Evolutionary conservation across 2,329 filamentous ascomycete genomes (phyloP), one percentile per base, ranked within the genome.

Genomic region (Trichoderma sp.): DNA sequence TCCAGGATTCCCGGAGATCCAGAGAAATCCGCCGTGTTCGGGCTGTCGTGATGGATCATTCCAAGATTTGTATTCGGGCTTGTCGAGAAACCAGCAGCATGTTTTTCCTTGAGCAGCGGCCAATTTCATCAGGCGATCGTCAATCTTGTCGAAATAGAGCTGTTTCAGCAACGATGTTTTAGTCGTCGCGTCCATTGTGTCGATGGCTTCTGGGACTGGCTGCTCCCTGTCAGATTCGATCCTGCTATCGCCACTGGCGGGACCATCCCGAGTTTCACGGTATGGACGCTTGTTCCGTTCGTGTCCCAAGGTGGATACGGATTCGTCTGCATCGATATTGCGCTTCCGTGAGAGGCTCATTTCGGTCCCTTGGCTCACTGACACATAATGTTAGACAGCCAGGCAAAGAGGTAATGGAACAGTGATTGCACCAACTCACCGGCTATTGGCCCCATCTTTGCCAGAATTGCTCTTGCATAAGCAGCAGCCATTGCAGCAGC

Each of bases 11-110:
- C 61, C 51, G 21, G 48, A 26, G 1, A 63, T 30, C 51, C 61
- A 63, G 19, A 63, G 43, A 14, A 63, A 41, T 1, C 51, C 61
- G 7, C 43, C 26, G 19, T 63, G 51, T 5, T 67, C 10, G 0
- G 17, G 3, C 1, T 59, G 24, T 1, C 62, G 64, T 1, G 17
- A 17, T 5, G 17, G 7, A 19, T 69, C 12, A 1, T 66, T 14
- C 68, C 70, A 72, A 5, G 10, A 19, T 0, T 57, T 17, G 3
- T 71, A 72, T 0, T 67, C 15, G 0, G 21, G 26, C 2, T 66
- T 48, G 0, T 45, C 3, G 0, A 70, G 51, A 0, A 72, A 58
- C 71, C 70, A 72, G 0, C n/a, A n/a, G 5, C 68, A 72, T 0
- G 71, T 72, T 19, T 10, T 47, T 1, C 19, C 43, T 45, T 63